Percentiles rank a stretch among this genome's conserved stretches.
phyloP scores from a whole-genome alignment of 495 filamentous ascomycete species.

The Penicillium dipodomyicola region DNA sequence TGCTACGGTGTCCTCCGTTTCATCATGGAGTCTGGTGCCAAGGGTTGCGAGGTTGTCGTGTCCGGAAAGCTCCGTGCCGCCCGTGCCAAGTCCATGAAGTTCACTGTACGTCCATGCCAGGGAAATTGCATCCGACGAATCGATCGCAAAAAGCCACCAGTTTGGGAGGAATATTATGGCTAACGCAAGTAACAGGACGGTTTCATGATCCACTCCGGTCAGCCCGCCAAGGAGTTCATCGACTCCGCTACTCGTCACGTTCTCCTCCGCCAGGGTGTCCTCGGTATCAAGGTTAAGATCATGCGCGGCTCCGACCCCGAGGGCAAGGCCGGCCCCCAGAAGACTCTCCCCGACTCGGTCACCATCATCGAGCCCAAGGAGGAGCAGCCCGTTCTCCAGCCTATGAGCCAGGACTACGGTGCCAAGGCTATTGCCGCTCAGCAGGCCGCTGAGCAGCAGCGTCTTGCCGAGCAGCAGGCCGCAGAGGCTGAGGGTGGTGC shows the following conservation, averaged over 20 bases:
- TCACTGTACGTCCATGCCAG: constrained; percentile 66
- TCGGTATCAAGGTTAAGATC: constrained; percentile 99
- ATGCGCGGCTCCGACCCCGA: constrained; percentile 99
- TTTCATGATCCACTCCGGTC: constrained; percentile 99
- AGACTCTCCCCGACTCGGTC: constrained; percentile 95
- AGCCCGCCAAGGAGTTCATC: constrained; percentile 99
- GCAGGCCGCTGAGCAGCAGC: constrained; percentile 74
- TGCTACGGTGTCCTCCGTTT: constrained; percentile 99
- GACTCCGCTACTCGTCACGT: constrained; percentile 98
- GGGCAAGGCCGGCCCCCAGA: constrained; percentile 95
- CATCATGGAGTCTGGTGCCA: constrained; percentile 99
- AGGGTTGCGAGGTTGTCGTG: constrained; percentile 99
- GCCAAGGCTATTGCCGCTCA: constrained; percentile 89
- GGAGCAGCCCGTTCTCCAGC: constrained; percentile 88
- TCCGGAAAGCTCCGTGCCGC: constrained; percentile 98
- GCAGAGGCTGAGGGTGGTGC: constrained; percentile 45
- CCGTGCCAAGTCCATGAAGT: constrained; percentile 99
- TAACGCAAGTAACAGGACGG: constrained; percentile 62
- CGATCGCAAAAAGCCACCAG: not conserved
- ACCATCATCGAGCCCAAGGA: constrained; percentile 99
- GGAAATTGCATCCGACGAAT: not conserved
- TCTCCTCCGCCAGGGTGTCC: constrained; percentile 97
- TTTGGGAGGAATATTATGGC: constrained; percentile 5
- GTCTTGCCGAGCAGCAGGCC: constrained; percentile 60
- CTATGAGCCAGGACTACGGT: constrained; percentile 96